Evolutionary conservation across 2,329 filamentous ascomycete species (phyloP), one percentile per base, ranked within the genome.

Genomic region (Aspergillus caelatus): DNA sequence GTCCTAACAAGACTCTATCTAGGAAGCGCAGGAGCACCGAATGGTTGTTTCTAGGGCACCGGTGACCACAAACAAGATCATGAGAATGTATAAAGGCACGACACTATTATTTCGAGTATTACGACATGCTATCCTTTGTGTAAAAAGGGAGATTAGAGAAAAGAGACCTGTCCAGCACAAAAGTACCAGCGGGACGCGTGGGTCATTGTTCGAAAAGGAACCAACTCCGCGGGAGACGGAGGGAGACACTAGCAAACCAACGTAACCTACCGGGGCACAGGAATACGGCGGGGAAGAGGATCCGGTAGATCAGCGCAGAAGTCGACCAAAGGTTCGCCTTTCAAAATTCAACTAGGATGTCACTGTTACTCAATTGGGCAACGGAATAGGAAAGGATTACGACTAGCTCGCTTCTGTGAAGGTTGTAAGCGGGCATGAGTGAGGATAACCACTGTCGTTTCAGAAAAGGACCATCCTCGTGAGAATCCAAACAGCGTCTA

Each of bases 261-360:
- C 57, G 55, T 63, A 62, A 59, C 60, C 58, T 57, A 62, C 62
- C 61, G 56, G 62, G 45, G 41, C 32, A 62, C 58, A 50, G 55
- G 52, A 62, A 62, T 60, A 56, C 56, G 60, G 34, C 68, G 66
- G 65, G 68, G 67, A 68, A 67, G 19, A 46, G 48, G 21, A 60
- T 58, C 70, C 68, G 68, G 70, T 64, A 70, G 68, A 70, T 70
- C 68, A 67, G 60, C 45, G 58, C 41, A 62, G 63, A 57, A 46
- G 65, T 50, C 39, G 57, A 48, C 23, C 50, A 63, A 62, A 66
- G 61, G 62, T 67, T 63, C 63, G 21, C 26, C 26, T 26, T 26
- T 5, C 26, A 26, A 65, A 61, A 58, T 66, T 61, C 58, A 55
- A 63, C 59, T 61, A 59, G 45, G 60, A 48, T 50, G 50, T 58